phyloP scores from a whole-genome alignment of 2,329 filamentous ascomycete genomes.

The Chlorencoelia australis region DNA sequence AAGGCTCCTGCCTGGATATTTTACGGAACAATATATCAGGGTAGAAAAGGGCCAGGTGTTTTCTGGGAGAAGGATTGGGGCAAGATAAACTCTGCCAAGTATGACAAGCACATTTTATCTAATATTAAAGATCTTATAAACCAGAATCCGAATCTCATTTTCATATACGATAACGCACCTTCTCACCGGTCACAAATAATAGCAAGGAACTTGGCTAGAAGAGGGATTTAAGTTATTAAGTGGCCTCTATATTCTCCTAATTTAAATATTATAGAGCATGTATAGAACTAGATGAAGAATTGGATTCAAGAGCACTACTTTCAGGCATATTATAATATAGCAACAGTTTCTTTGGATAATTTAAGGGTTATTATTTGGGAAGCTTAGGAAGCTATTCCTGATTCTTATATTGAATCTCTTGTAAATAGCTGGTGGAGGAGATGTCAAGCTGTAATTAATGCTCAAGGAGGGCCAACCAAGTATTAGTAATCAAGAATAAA shows the following conservation, averaged over 20 bases:
- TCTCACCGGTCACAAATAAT: background rate
- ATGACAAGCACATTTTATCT: background rate
- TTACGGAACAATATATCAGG: constrained; percentile 2
- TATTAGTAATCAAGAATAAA: too few species aligned
- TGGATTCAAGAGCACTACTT: constrained; percentile 1
- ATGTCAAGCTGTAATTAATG: too few species aligned
- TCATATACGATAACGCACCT: background rate
- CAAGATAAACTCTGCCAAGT: background rate
- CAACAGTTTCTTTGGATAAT: background rate
- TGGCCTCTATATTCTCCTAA: constrained; percentile 3
- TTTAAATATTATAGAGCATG: constrained; percentile 3
- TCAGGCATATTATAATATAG: background rate
- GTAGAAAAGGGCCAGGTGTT: background rate
- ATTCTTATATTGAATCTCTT: too few species aligned
- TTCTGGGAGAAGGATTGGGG: constrained; percentile 11
- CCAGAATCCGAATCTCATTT: background rate
- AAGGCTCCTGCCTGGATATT: constrained; percentile 9
- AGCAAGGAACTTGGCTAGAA: background rate
- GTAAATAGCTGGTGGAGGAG: too few species aligned
- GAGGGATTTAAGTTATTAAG: background rate
- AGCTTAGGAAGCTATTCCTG: background rate
- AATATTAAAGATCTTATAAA: background rate
- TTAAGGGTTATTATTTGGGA: background rate
- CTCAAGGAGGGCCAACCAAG: too few species aligned
- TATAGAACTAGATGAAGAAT: too few species aligned